phyloP scores from a whole-genome alignment of 768 basidiomycete species.

The Rhodotorula graminis region DNA sequence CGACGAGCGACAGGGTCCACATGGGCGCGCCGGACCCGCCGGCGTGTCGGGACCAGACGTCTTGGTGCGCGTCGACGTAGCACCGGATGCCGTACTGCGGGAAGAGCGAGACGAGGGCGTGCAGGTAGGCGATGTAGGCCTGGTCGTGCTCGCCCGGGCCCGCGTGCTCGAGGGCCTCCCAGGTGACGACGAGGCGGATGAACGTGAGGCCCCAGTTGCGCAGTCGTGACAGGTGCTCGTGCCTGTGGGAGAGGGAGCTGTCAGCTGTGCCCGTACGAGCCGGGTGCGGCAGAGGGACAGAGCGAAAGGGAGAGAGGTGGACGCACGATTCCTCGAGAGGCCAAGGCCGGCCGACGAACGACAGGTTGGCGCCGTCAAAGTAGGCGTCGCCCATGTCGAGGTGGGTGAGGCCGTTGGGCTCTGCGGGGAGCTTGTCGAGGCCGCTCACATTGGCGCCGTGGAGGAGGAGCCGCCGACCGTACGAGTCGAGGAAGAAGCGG shows the following conservation, averaged over 20 bases:
- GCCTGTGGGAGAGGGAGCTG: not conserved
- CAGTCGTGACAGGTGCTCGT: constrained; percentile 36
- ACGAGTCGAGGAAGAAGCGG: constrained; percentile 72
- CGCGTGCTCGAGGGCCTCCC: constrained; percentile 93
- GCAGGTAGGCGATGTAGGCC: constrained; percentile 76
- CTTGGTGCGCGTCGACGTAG: constrained; percentile 72
- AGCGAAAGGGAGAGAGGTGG: constrained; percentile 55
- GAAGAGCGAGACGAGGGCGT: constrained; percentile 58
- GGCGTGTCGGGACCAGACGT: constrained; percentile 90
- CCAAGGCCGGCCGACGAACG: constrained; percentile 87
- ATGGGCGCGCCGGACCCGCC: constrained; percentile 89
- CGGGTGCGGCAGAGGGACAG: not conserved
- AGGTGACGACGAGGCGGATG: constrained; percentile 71
- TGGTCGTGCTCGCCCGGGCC: constrained; percentile 80
- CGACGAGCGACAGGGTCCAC: constrained; percentile 83
- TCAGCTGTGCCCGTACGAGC: not conserved
- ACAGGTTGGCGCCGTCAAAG: constrained; percentile 64
- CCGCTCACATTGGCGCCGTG: constrained; percentile 84
- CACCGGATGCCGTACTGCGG: constrained; percentile 66
- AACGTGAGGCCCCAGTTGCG: constrained; percentile 35
- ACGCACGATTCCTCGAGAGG: constrained; percentile 80
- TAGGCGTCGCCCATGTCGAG: constrained; percentile 58
- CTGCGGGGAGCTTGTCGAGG: constrained; percentile 55
- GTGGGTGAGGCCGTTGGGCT: constrained; percentile 55
- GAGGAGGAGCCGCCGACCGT: constrained; percentile 72